Conservation (phyloP, 257 asterid species). For the Eucommia ulmoides region DNA sequence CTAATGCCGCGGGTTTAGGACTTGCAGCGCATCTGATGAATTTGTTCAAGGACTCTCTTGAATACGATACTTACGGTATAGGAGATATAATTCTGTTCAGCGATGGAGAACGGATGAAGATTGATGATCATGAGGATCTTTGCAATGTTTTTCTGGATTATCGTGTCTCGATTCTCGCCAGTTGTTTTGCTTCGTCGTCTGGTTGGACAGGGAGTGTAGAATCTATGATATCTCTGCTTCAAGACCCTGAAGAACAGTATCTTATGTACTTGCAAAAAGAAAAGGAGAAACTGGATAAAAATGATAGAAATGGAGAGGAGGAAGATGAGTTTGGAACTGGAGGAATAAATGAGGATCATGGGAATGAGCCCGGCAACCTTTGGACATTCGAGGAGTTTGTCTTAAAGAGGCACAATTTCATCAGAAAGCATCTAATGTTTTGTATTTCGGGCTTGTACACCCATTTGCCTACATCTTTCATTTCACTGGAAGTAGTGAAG, state of each 20-base stretch:
- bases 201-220: background rate
- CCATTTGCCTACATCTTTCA: background rate
- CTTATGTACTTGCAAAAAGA: background rate
- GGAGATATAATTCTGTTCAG: slow-evolving; percentile 11
- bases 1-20: slow-evolving; percentile 4
- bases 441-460: background rate
- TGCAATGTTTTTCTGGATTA: background rate
- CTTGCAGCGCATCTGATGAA: slow-evolving; percentile 5
- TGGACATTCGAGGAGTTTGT: background rate
- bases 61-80: slow-evolving; percentile 6
- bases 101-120: slow-evolving; percentile 2
- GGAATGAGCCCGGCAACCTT: background rate
- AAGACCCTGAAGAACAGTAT: slow-evolving; percentile 1
- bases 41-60: background rate
- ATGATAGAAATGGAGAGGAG: background rate
- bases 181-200: background rate
- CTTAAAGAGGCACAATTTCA: background rate
- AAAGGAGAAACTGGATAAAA: background rate
- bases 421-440: background rate
- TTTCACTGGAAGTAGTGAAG: background rate
- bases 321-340: background rate
- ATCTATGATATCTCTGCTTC: background rate
- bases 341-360: background rate
- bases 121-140: background rate
- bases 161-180: background rate